Conservation (phyloP, 257 asterid genomes). For the Solanum dulcamara region DNA sequence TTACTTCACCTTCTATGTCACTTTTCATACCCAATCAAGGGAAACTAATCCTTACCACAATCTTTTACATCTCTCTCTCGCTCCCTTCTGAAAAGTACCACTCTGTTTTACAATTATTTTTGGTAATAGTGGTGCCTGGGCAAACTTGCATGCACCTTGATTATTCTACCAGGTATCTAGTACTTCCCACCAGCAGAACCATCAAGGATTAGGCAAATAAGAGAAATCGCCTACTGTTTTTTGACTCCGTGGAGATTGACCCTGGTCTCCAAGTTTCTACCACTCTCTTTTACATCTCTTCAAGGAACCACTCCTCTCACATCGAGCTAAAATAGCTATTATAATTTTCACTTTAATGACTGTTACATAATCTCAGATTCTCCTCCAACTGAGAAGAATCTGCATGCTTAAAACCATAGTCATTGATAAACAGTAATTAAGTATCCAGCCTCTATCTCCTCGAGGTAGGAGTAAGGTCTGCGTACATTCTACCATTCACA, state of each 20-base stretch:
- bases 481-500: not conserved
- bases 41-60: not conserved
- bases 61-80: not conserved
- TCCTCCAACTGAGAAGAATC: not conserved
- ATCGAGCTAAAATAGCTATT: not conserved
- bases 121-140: not conserved
- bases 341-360: not conserved
- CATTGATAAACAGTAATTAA: not conserved
- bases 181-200: not conserved
- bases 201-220: not conserved
- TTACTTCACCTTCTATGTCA: not conserved
- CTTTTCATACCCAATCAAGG: not conserved
- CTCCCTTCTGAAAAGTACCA: not conserved
- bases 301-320: not conserved
- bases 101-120: not conserved
- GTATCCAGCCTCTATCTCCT: not conserved
- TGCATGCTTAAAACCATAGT: not conserved
- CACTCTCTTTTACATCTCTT: not conserved
- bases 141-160: not conserved
- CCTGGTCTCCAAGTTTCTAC: not conserved
- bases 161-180: not conserved
- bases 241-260: not conserved
- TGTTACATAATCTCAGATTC: not conserved
- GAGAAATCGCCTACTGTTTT: not conserved
- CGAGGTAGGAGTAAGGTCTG: not conserved